phyloP scores from a whole-genome alignment of 768 basidiomycete species.

The Boletus barrowsii region DNA sequence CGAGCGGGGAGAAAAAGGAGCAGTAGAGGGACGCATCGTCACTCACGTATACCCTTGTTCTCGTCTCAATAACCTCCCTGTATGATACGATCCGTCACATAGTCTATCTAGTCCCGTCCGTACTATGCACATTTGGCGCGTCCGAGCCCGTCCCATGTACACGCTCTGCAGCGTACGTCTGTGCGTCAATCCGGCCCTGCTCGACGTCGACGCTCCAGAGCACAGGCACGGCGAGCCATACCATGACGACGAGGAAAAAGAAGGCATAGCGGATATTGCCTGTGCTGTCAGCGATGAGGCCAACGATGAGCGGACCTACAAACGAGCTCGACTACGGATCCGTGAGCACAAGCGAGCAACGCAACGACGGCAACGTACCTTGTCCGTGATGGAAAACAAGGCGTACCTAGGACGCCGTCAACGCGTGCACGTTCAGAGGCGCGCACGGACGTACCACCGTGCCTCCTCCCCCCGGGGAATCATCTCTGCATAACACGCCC shows the following conservation, averaged over 20 bases:
- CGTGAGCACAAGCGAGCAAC: not conserved
- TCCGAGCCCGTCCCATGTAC: not conserved
- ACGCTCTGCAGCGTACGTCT: constrained; percentile 24
- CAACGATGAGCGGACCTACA: constrained; percentile 86
- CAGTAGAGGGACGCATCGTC: constrained; percentile 5
- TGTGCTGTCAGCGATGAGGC: constrained; percentile 81
- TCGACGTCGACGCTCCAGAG: constrained; percentile 69
- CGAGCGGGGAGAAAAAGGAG: constrained; percentile 27
- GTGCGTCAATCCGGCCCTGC: constrained; percentile 54
- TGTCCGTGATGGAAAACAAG: constrained; percentile 88
- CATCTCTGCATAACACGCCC: constrained; percentile 84
- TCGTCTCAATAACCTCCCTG: not conserved
- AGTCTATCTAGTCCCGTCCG: not conserved
- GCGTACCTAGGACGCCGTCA: constrained; percentile 45
- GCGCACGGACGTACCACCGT: constrained; percentile 55
- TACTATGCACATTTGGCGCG: not conserved
- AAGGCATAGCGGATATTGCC: constrained; percentile 92
- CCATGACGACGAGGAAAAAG: constrained; percentile 80
- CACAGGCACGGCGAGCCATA: constrained; percentile 78
- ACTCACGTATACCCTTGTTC: not conserved
- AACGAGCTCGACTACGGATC: constrained; percentile 76
- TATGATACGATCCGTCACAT: not conserved
- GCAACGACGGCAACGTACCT: constrained; percentile 40
- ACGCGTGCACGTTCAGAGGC: not conserved
- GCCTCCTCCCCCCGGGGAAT: constrained; percentile 88